Base-by-base conservation (phyloP, 2,329 filamentous ascomycete genomes). In the Lachnellula cervina region DNA sequence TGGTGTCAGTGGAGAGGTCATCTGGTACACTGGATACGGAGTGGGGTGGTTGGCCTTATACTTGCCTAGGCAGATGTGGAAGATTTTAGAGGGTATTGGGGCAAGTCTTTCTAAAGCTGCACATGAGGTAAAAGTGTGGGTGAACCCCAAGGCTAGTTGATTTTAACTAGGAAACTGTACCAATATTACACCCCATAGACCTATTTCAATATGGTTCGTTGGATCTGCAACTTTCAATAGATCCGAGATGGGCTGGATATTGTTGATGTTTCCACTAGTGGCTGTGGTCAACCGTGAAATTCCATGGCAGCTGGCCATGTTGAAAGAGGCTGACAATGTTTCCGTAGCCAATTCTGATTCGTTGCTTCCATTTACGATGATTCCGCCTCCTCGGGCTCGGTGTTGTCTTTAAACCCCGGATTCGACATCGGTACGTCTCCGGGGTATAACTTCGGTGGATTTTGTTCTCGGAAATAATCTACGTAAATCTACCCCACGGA, bases 291-390 rank as follows among this genome's bases (percentile, higher is more conserved):
- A 17, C 17, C 61, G 55, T n/a, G 57, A 63, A 21, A 66, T 62
- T 25, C 65, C 63, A 17, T 66, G 51, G 49, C 64, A 67, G 37
- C 64, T 61, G 0, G 64, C 65, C 59, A 90, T 88, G 70, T 85
- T 84, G 73, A 84, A 13, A 90, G 65, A 90, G 90, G 61, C 90
- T 76, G 60, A 90, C 87, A 46, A 89, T 80, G 67, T 84, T 88
- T 70, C 77, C 83, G 62, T 84, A 89, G 3, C 86, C 81, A 54
- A 88, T 87, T 4, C 84, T 82, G 68, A 94, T 64, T 87, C 80
- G 53, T 70, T 72, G 0, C 88, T 92, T 49, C 90, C 90, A 66
- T 93, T 92, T 62, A 90, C 75, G 53, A 90, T 66, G 70, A 90
- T 86, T 4, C 89, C 90, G 49, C 77, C 78, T 25, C 78, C n/a